Evolutionary conservation across 306 rosid genomes (phyloP).

Genomic region (Sesbania bispinosa): DNA sequence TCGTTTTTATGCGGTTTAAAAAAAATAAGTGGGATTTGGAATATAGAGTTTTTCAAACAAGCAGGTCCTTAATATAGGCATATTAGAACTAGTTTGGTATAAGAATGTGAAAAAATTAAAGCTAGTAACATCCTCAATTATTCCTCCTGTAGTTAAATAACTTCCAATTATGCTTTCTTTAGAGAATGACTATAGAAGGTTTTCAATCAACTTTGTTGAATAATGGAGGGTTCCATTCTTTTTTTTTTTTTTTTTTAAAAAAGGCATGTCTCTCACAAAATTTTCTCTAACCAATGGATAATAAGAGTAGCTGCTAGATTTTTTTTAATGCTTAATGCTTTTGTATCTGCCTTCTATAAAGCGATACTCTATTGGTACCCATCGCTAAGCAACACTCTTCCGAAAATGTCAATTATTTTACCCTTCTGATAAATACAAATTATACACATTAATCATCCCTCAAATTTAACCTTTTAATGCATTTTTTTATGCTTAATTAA

Average conservation of each 20-base stretch:
- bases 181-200: constrained; percentile 9
- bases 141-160: constrained; percentile 12
- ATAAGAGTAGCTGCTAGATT: too few species aligned
- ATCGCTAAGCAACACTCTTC: constrained; percentile 35
- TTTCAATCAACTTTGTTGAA: neutral
- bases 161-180: constrained; percentile 3
- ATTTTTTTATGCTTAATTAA: too few species aligned
- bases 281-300: constrained; percentile 18
- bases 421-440: too few species aligned
- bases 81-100: constrained; percentile 11
- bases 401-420: too few species aligned
- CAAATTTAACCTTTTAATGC: too few species aligned
- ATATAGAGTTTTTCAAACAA: constrained; percentile 20
- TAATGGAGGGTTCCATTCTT: too few species aligned
- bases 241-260: too few species aligned
- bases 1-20: constrained; percentile 29
- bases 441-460: too few species aligned
- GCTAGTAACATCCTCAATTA: constrained; percentile 17
- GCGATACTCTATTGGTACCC: constrained; percentile 26
- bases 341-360: constrained; percentile 27
- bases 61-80: constrained; percentile 29
- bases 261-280: neutral
- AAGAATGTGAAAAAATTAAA: constrained; percentile 9
- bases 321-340: constrained; percentile 20
- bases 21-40: constrained; percentile 34